Evolutionary conservation across 2,329 filamentous ascomycete genomes (phyloP), one percentile per base, ranked within the genome.

Genomic region (Emmonsia crescens): DNA sequence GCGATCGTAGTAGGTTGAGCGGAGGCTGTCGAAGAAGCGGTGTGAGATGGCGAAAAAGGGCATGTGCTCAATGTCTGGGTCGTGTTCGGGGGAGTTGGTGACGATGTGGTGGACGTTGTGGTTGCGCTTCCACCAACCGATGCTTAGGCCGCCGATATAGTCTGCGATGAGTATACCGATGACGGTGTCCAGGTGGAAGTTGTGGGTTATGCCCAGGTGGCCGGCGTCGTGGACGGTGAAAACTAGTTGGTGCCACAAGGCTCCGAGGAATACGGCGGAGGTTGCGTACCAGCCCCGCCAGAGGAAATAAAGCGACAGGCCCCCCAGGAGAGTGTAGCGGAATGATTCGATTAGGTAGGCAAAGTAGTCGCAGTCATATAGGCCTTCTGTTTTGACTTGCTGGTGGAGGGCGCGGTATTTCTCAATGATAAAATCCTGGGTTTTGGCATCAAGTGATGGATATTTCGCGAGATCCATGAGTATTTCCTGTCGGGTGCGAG

Each of bases 81-180:
- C 93, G 72, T 97, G 93, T 74, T 96, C 94, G 16, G 92, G 89
- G 51, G 88, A 88, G 74, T 97, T 97, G 21, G 94, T 97, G 59
- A 97, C 88, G 67, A 97, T 91, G 71, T 97, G 93, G 72, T 97
- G 93, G 9, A 96, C 91, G 71, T 97, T 97, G 75, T 97, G 93
- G 72, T 86, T 96, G 64, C 85, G 83, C 76, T 97, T 97, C 93
- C 94, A 99, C 94, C 94, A 99, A 52, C 93, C 90, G 60, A 96
- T 77, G 31, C 91, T 96, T 40, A 99, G 77, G 0, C 94, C 94
- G 44, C 94, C 94, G 24, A 94, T 78, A 68, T 88, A 97, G 73
- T 96, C 89, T 60, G 92, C 91, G 69, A 96, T 88, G 66, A 96
- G 77, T 70, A 97, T 96, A 57, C 91, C 93, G 64, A 99, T 90